Base-by-base conservation (phyloP, 2,329 filamentous ascomycete genomes). In the Microsporum ferrugineum region DNA sequence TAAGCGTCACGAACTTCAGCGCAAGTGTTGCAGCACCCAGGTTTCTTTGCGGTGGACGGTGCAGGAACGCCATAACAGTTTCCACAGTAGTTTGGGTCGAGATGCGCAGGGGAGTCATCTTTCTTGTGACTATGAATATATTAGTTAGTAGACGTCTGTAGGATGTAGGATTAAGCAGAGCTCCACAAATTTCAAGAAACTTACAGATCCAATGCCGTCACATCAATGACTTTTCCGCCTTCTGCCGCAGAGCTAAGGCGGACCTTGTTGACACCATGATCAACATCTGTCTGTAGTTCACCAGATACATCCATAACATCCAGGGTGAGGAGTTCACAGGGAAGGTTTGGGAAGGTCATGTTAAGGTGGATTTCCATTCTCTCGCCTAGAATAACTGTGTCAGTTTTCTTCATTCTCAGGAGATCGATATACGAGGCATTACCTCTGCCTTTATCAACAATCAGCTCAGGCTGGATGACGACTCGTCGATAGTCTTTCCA, bases 311-410 rank as follows among this genome's bases (percentile, higher is more conserved):
- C 94, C 94, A 99, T 99, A 61, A 99, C 92, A 73, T 99, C 94
- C 68, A 99, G 86, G 10, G 94, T 96, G 66, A 97, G 80, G 58
- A 99, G 84, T 75, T 97, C 92, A 78, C 94, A 99, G 7, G 94
- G 94, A 67, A 99, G 83, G 65, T 86, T 86, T 7, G 94, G 94
- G 73, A 99, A 99, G 55, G 90, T 94, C 63, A 99, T 86, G 78
- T 99, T 99, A 76, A 99, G 83, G 74, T 96, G 91, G 66, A 99
- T 99, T 74, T 97, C 94, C 92, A 99, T 97, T 75, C 92, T 90
- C 80, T 99, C 91, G 74, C 90, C 88, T 90, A 67, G 71, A 60
- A 58, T 64, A 7, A 29, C 56, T 23, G 17, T 23, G 17, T 23
- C 17, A 23, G 17, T 1, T 23, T 23, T 23, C 17, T 23, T 23